These are phyloP conservation scores for Plantago ovata DNA, from an alignment of 257 asterid species.

Conservation along the genomic window DNA sequence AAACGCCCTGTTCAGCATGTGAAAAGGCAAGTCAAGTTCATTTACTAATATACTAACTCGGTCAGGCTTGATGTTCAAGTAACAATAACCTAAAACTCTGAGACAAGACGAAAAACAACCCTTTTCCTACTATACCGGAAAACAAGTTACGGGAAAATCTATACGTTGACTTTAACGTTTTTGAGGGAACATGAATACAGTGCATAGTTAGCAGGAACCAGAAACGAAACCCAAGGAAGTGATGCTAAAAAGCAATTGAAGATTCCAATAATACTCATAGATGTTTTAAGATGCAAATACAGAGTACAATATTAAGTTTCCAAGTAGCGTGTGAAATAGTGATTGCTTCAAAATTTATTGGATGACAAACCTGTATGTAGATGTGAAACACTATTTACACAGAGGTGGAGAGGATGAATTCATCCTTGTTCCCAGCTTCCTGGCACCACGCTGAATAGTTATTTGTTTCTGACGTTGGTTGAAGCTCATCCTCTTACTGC, in stretches of 20 bases:
- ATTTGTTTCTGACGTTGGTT: slow-evolving; percentile 57
- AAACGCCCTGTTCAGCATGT: neutral
- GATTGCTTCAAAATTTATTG: neutral
- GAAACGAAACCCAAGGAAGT: neutral
- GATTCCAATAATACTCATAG: too few relatives aligned
- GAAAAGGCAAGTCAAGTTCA: neutral
- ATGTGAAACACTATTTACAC: slow-evolving; percentile 20
- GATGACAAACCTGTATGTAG: slow-evolving; percentile 27
- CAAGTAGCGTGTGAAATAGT: neutral
- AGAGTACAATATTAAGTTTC: neutral
- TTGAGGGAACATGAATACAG: neutral
- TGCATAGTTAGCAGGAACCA: neutral
- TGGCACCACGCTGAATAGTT: slow-evolving; percentile 53
- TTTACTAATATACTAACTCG: neutral
- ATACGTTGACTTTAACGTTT: neutral
- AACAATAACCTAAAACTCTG: neutral
- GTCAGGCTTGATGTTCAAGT: neutral
- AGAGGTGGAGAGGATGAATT: slow-evolving; percentile 32
- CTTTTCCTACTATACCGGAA: too few relatives aligned
- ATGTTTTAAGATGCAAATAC: neutral
- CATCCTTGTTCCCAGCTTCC: slow-evolving; percentile 57
- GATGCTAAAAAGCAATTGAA: too few relatives aligned
- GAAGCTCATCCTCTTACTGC: slow-evolving; percentile 63
- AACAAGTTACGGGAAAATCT: neutral
- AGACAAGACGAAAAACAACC: neutral